Base-by-base conservation (phyloP, 805 yeast genomes). In the Saccharomycopsis vini region DNA sequence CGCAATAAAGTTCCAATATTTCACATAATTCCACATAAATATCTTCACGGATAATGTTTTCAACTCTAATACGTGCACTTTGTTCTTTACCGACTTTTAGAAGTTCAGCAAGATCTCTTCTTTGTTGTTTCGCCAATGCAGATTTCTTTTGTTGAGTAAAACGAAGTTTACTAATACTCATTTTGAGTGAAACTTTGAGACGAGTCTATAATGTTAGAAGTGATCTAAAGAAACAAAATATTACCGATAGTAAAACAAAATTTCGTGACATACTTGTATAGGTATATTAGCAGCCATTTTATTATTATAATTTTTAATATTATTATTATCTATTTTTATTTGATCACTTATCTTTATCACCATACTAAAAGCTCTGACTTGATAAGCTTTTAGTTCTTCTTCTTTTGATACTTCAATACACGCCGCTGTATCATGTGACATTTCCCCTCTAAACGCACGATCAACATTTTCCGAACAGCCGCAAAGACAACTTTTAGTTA, bases 1-100 rank as follows among this genome's bases (percentile, higher is more conserved):
- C 95, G 56, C 95, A 81, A 58, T 85, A 85, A 16, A 88, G 64
- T 60, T 88, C 95, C 38, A 87, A 61, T 37, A 75, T 74, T 59
- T 88, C 95, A 42, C 87, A 63, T 20, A 87, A 64, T 62, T 87
- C 95, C 19, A 83, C 74, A 54, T 79, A 75, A 26, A 84, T 75
- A 56, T 87, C 96, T 52, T 85, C 90, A 29, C 89, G 71, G 26
- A 88, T 83, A 45, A 87, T 75, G 53, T 83, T 82, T 58, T 87
- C 96, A 3, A 85, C 90, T 40, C 95, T 63, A 45, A 86, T 86
- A 44, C 73, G 72, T 9, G 95, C 95, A 53, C 88, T 83, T 40
- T 81, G 79, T 50, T 85, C 89, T 56, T 84, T 86, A 5, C 86
- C 87, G 35, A 67, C 69, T 6, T 71, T 66, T 41, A 87, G 64